Evolutionary conservation across 352 stramenopile species (phyloP).

Genomic region (Pythium plurisporium): DNA sequence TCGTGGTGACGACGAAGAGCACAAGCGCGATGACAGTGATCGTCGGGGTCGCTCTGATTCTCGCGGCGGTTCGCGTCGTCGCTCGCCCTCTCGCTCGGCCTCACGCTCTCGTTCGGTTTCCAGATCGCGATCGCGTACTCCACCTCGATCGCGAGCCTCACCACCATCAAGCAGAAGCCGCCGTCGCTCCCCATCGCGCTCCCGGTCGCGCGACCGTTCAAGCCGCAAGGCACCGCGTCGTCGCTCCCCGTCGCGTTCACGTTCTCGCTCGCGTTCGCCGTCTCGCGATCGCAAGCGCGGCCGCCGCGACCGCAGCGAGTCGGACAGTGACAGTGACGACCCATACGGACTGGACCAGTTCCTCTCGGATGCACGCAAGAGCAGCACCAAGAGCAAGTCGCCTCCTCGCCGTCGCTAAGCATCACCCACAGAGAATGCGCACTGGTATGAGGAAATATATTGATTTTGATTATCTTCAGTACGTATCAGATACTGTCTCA

Average conservation of each 20-base stretch:
- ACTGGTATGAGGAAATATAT: slow-evolving; percentile 15
- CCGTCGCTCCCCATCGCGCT: slow-evolving; percentile 17
- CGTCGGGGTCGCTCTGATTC: slow-evolving; percentile 3
- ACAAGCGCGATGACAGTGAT: slow-evolving; percentile 8
- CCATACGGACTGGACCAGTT: slow-evolving; percentile 86
- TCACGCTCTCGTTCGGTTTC: slow-evolving; percentile 24
- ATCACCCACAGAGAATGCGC: too few relatives aligned
- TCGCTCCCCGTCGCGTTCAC: slow-evolving; percentile 36
- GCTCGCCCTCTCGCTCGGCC: slow-evolving; percentile 26
- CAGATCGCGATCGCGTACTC: slow-evolving; percentile 26
- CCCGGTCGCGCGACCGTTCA: slow-evolving; percentile 7
- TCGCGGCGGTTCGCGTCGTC: slow-evolving; percentile 11
- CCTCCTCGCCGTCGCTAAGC: slow-evolving; percentile 8
- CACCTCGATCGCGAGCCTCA: slow-evolving; percentile 18
- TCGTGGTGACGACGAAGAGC: slow-evolving; percentile 25
- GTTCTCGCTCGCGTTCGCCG: slow-evolving; percentile 29
- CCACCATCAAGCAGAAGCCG: slow-evolving; percentile 15
- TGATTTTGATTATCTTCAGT: slow-evolving; percentile 3
- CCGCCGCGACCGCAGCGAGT: slow-evolving; percentile 36
- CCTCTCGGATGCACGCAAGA: slow-evolving; percentile 61
- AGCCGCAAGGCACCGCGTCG: slow-evolving; percentile 3
- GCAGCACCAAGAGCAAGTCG: slow-evolving; percentile 16
- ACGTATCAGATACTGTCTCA: background rate
- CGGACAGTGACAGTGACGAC: slow-evolving; percentile 55
- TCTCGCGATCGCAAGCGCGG: slow-evolving; percentile 45